Base-by-base conservation (phyloP, 352 stramenopile species). In the Pythium aquatile region DNA sequence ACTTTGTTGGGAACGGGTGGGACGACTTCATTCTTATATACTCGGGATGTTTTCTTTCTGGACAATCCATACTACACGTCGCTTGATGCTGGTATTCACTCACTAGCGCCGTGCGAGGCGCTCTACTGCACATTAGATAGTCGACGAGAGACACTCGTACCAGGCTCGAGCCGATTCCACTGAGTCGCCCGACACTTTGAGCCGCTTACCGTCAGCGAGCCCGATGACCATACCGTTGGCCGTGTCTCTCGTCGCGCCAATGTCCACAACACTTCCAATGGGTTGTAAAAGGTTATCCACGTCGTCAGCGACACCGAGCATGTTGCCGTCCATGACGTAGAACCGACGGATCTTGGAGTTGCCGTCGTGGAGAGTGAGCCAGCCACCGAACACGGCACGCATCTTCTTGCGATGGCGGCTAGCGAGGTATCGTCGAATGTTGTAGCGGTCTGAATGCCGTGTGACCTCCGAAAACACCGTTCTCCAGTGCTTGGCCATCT, bases 161-260 rank as follows among this genome's bases (percentile, higher is more conserved):
- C 85, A 93, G 30, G 70, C 76, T 61, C 78, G 88, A 35, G 74
- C 78, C 57, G 85, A 83, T 30, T 85, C 77, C 26, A 91, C 57
- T 58, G 85, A 93, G 55, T 93, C 85, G 28, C 74, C 87, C 35
- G 81, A 83, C 35, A 90, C 73, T 59, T 91, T 91, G 13, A 96
- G 58, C 59, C 75, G 77, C 28, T 64, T 73, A 52, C 82, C 80
- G 33, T 82, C 81, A 0, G 74, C 53, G 63, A 96, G 81, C 17
- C 72, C 75, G 54, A 93, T 77, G 9, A 91, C 71, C 33, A 96
- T 85, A 3, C 85, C 87, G 51, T 81, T 91, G 30, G 80, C 72
- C 37, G 85, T 42, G 46, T 92, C 81, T 3, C 78, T 69, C 26
- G 87, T 88, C 42, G 80, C 82, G 6, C 77, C 66, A 1, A 93